Evolutionary conservation across 2,329 filamentous ascomycete genomes (phyloP).

Genomic region (Aspergillus versicolor): DNA sequence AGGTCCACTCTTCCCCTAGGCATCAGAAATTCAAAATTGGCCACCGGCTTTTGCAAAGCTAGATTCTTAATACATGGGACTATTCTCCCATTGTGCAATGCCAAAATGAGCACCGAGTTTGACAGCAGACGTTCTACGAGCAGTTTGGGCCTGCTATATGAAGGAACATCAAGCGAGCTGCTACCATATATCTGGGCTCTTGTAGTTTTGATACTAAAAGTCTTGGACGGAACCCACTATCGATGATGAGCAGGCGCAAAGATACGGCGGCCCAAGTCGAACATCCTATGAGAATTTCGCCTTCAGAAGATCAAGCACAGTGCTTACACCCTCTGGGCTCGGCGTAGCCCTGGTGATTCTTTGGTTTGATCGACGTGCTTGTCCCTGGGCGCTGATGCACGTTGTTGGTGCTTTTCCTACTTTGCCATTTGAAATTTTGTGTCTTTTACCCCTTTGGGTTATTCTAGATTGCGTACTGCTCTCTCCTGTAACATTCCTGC

Average conservation of each 20-base stretch:
- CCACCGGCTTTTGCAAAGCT: neutral
- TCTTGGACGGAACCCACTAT: slow-evolving; percentile 7
- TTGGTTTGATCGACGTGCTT: slow-evolving; percentile 6
- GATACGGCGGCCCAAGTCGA: slow-evolving; percentile 1
- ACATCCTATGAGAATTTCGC: neutral
- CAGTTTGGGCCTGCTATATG: neutral
- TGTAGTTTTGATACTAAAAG: neutral
- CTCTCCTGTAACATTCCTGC: neutral
- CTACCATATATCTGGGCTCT: neutral
- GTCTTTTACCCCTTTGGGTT: slow-evolving; percentile 5
- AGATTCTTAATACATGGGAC: neutral
- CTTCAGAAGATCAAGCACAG: neutral
- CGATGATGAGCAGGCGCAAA: neutral
- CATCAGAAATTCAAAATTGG: slow-evolving; percentile 11
- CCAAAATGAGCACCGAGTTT: neutral
- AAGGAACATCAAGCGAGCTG: neutral
- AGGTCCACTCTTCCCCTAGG: slow-evolving; percentile 5
- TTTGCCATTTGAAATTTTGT: neutral
- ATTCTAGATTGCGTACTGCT: slow-evolving; percentile 8
- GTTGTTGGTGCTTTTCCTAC: neutral
- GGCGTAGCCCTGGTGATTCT: neutral
- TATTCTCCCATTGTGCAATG: neutral
- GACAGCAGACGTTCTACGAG: neutral
- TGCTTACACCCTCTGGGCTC: neutral
- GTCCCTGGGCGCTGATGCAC: neutral